Evolutionary conservation across 2,329 filamentous ascomycete species (phyloP).

Genomic region (Chrysoporthe puriensis): DNA sequence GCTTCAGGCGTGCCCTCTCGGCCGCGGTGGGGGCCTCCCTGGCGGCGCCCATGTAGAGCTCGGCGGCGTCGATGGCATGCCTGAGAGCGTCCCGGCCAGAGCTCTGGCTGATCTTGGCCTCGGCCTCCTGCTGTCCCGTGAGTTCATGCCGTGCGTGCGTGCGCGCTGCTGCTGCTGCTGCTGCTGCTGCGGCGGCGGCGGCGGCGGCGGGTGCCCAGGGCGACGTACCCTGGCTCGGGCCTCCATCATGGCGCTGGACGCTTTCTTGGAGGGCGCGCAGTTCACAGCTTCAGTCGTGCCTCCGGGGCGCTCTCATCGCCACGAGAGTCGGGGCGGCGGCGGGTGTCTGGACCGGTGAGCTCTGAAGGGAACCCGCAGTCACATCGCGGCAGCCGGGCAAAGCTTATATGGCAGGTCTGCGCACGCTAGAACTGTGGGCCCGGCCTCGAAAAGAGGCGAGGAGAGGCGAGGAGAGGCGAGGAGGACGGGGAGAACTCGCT

Average conservation of each 20-base stretch:
- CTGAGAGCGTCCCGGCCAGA: constrained; percentile 68
- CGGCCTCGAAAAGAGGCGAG: not conserved
- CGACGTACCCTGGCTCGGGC: constrained; percentile 25
- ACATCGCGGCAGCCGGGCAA: constrained; percentile 3
- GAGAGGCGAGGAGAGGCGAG: not conserved
- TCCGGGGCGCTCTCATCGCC: not conserved
- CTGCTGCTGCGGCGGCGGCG: too few relatives aligned
- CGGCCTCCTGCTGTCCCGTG: constrained; percentile 50
- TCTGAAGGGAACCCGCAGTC: not conserved
- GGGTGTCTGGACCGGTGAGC: not conserved
- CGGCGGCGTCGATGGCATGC: constrained; percentile 75
- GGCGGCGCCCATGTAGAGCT: constrained; percentile 80
- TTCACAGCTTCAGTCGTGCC: not conserved
- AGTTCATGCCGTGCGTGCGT: constrained; percentile 4
- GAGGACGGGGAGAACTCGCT: not conserved
- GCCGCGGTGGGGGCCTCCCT: constrained; percentile 60
- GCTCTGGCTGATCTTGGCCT: constrained; percentile 54
- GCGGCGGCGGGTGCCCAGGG: not conserved
- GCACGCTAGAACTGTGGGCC: constrained; percentile 9
- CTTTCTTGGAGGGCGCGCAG: not conserved
- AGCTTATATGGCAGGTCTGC: not conserved
- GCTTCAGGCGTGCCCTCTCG: constrained; percentile 69
- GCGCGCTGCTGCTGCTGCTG: not conserved
- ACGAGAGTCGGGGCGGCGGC: not conserved
- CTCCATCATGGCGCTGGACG: constrained; percentile 28